These are phyloP conservation scores for Piper betle DNA, from an alignment of 164 flowering plant genomes.

Conservation along the genomic window DNA sequence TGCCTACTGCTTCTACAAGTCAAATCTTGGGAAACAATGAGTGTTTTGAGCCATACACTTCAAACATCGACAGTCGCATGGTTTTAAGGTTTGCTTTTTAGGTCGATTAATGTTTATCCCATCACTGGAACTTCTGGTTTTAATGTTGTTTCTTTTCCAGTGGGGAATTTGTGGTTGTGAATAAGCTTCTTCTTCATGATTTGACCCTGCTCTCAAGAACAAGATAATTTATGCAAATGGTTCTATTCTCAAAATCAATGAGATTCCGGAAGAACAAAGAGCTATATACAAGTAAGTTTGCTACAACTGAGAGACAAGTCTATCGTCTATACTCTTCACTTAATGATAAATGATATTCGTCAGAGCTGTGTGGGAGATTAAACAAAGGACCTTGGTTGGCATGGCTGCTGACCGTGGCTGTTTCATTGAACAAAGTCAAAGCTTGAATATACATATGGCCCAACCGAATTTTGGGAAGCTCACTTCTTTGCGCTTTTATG, in stretches of 20 bases:
- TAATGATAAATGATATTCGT: slow-evolving; percentile 1
- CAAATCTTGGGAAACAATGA: slow-evolving; percentile 98
- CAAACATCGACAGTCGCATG: slow-evolving; percentile 88
- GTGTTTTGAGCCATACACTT: slow-evolving; percentile 97
- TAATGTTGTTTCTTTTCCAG: slow-evolving; percentile 20
- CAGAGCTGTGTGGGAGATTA: slow-evolving; percentile 98
- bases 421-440: slow-evolving; percentile 93
- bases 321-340: slow-evolving; percentile 1
- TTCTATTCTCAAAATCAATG: slow-evolving; percentile 64
- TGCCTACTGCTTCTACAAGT: slow-evolving; percentile 99
- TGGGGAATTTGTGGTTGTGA: slow-evolving; percentile 97
- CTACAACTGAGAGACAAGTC: not conserved
- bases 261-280: slow-evolving; percentile 60
- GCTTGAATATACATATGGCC: slow-evolving; percentile 94
- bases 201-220: slow-evolving; percentile 81
- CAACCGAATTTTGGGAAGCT: slow-evolving; percentile 88
- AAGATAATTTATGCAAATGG: slow-evolving; percentile 73
- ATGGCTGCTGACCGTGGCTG: slow-evolving; percentile 98
- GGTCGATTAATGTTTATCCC: not conserved
- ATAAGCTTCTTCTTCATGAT: slow-evolving; percentile 96
- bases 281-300: slow-evolving; percentile 60
- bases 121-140: not conserved
- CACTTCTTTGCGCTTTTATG: slow-evolving; percentile 83
- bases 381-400: slow-evolving; percentile 82
- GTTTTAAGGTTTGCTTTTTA: slow-evolving; percentile 57